Evolutionary conservation across 2,329 filamentous ascomycete species (phyloP).

Genomic region (Emericellopsis atlantica): DNA sequence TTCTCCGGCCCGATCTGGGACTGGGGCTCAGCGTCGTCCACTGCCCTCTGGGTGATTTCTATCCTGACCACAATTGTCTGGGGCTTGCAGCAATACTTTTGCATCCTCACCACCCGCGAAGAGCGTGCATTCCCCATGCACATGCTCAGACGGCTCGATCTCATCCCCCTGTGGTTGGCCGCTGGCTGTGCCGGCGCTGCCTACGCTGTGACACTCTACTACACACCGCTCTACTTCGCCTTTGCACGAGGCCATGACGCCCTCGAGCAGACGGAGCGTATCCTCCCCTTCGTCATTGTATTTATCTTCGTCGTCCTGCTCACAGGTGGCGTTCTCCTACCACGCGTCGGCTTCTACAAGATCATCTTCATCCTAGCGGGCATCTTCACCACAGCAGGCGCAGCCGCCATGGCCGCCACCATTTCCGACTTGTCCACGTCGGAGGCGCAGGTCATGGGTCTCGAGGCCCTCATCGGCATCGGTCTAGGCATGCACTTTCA

Average conservation of each 20-base stretch:
- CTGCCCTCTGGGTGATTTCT: conserved; percentile 33
- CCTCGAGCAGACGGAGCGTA: conserved; percentile 23
- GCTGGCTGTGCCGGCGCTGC: conserved; percentile 20
- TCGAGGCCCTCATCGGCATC: conserved; percentile 15
- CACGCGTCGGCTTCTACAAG: conserved; percentile 22
- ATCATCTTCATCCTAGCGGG: conserved; percentile 16
- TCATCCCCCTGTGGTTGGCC: conserved; percentile 28
- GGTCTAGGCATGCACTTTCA: conserved; percentile 18
- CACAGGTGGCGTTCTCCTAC: conserved; percentile 22
- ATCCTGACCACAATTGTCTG: conserved; percentile 29
- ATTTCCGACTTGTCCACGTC: conserved; percentile 9
- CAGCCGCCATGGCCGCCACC: conserved; percentile 11
- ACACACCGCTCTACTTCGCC: conserved; percentile 41
- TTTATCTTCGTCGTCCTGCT: conserved; percentile 19
- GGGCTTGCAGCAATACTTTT: conserved; percentile 29
- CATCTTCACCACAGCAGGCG: conserved; percentile 11
- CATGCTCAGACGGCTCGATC: conserved; percentile 22
- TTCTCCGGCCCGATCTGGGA: conserved; percentile 36
- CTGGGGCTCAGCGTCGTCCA: conserved; percentile 31
- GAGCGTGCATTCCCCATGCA: conserved; percentile 29
- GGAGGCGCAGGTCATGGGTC: conserved; percentile 15
- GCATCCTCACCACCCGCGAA: conserved; percentile 27
- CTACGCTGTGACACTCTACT: conserved; percentile 32
- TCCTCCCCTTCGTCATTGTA: conserved; percentile 28
- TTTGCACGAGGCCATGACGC: conserved; percentile 30